phyloP scores from a whole-genome alignment of 2,329 filamentous ascomycete species.

The Ascosphaera apis region DNA sequence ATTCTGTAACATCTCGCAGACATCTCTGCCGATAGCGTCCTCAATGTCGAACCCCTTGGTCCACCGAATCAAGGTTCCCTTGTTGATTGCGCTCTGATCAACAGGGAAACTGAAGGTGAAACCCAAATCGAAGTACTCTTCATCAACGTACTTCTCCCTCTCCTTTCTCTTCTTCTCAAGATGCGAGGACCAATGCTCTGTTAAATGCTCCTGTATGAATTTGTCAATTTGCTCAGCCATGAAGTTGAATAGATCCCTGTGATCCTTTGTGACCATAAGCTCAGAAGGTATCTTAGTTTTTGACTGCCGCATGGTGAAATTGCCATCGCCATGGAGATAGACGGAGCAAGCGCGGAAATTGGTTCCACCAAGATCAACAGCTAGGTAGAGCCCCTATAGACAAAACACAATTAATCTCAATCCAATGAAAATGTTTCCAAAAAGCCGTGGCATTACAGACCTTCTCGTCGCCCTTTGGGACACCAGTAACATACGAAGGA shows the following conservation, averaged over 20 bases:
- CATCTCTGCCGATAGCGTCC: constrained; percentile 85
- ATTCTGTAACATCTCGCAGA: constrained; percentile 67
- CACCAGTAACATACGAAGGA: constrained; percentile 84
- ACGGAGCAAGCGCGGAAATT: constrained; percentile 98
- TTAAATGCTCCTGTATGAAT: constrained; percentile 72
- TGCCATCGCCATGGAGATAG: constrained; percentile 77
- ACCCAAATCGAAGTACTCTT: constrained; percentile 77
- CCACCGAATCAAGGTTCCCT: constrained; percentile 83
- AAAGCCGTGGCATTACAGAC: constrained; percentile 22
- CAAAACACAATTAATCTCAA: constrained; percentile 6
- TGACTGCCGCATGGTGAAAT: constrained; percentile 77
- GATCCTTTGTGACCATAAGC: constrained; percentile 72
- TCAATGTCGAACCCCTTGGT: constrained; percentile 96
- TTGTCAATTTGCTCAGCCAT: constrained; percentile 76
- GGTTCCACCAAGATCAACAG: constrained; percentile 91
- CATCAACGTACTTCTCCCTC: constrained; percentile 37
- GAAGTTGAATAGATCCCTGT: constrained; percentile 74
- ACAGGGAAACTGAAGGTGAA: constrained; percentile 98
- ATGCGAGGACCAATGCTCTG: constrained; percentile 59
- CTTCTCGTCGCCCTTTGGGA: constrained; percentile 96
- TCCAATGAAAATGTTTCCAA: not conserved
- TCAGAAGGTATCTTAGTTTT: constrained; percentile 79
- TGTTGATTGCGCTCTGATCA: constrained; percentile 83
- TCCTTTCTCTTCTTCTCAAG: constrained; percentile 39
- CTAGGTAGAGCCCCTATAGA: constrained; percentile 67